Percentiles rank a stretch among this genome's conserved stretches.
phyloP scores from a whole-genome alignment of 179 eudicot genomes.

The Spergularia azorica region DNA sequence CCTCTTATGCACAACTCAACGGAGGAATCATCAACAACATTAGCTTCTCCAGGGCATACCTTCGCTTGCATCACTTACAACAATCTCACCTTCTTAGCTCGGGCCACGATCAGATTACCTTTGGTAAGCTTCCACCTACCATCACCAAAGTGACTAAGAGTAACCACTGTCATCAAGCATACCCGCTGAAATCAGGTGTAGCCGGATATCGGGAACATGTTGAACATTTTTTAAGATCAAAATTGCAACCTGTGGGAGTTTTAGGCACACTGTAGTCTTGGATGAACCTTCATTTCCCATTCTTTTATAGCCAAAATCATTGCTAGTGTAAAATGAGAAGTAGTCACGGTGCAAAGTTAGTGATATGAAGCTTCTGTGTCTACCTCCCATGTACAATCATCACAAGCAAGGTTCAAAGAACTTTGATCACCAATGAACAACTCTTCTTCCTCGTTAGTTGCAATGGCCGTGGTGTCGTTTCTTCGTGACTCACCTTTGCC shows the following conservation, averaged over 20 bases:
- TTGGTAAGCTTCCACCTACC: slow-evolving; percentile 1
- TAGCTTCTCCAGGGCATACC: neutral
- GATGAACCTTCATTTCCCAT: slow-evolving; percentile 13
- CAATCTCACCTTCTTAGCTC: too few relatives aligned
- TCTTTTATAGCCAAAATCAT: slow-evolving; percentile 9
- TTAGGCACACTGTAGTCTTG: slow-evolving; percentile 4
- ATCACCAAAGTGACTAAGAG: slow-evolving; percentile 5
- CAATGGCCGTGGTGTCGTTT: neutral
- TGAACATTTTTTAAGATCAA: slow-evolving; percentile 4
- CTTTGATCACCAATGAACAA: slow-evolving; percentile 20
- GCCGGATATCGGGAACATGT: neutral
- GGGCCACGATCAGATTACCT: neutral
- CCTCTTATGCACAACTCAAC: too few relatives aligned
- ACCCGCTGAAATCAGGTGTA: neutral
- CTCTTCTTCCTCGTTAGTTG: neutral
- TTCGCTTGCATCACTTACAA: too few relatives aligned
- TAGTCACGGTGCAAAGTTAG: slow-evolving; percentile 14
- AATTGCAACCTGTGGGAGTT: slow-evolving; percentile 1
- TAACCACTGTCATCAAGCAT: slow-evolving; percentile 2
- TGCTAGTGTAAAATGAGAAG: slow-evolving; percentile 13
- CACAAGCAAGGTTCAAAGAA: slow-evolving; percentile 20
- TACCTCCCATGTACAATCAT: slow-evolving; percentile 12
- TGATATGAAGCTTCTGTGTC: slow-evolving; percentile 12
- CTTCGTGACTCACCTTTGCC: neutral
- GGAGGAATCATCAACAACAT: neutral